Evolutionary conservation across 1,284 basidiomycete species (phyloP).

Genomic region (Somion occarium): DNA sequence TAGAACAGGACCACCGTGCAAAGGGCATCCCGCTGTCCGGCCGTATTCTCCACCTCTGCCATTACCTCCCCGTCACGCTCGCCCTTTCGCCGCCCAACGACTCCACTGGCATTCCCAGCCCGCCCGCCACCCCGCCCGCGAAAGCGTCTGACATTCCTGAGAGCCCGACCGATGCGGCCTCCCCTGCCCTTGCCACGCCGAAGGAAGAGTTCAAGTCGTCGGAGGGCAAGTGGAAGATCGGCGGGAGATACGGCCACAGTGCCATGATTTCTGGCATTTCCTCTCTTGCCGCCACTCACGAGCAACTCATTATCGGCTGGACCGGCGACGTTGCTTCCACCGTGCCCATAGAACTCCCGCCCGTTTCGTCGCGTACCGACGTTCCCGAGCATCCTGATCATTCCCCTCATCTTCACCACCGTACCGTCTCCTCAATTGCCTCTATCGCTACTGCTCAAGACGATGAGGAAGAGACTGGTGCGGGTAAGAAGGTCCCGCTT

Average conservation of each 20-base stretch:
- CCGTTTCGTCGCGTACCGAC: slow-evolving; percentile 14
- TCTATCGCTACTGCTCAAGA: not conserved
- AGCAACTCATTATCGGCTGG: slow-evolving; percentile 93
- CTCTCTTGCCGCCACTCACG: slow-evolving; percentile 77
- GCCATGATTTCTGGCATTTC: slow-evolving; percentile 95
- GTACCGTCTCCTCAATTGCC: not conserved
- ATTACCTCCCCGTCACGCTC: slow-evolving; percentile 71
- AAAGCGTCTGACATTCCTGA: slow-evolving; percentile 39
- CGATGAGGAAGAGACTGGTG: slow-evolving; percentile 3
- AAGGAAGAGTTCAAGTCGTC: slow-evolving; percentile 9
- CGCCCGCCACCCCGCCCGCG: slow-evolving; percentile 63
- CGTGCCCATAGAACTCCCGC: slow-evolving; percentile 18
- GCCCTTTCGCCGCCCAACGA: slow-evolving; percentile 42
- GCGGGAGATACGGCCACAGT: slow-evolving; percentile 84
- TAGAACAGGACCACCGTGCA: slow-evolving; percentile 66
- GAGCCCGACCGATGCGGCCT: slow-evolving; percentile 14
- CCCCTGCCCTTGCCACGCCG: slow-evolving; percentile 14
- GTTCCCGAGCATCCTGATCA: slow-evolving; percentile 10
- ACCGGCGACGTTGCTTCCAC: slow-evolving; percentile 75
- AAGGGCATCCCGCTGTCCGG: slow-evolving; percentile 74
- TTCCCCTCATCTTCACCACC: slow-evolving; percentile 8
- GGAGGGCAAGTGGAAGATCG: slow-evolving; percentile 62
- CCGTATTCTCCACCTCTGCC: slow-evolving; percentile 83
- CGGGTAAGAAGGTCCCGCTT: slow-evolving; percentile 36
- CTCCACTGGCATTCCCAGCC: slow-evolving; percentile 49